These are phyloP conservation scores for Monilinia vaccinii-corymbosi DNA, from an alignment of 2,329 filamentous ascomycete species.

Conservation along the genomic window DNA sequence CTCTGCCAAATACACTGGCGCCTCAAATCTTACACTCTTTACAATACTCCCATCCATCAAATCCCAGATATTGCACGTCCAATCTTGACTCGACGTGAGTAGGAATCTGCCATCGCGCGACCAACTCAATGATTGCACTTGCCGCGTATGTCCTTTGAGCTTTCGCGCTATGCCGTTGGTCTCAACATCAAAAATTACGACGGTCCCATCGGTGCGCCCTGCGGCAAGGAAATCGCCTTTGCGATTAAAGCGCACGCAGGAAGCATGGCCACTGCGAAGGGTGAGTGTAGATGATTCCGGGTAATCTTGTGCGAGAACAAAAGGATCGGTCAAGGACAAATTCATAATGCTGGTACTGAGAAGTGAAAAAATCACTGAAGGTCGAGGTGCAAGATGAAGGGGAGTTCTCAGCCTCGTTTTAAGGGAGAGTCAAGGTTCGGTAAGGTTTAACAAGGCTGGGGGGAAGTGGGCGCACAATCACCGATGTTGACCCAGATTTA, in stretches of 20 bases:
- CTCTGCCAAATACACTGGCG: constrained; percentile 92
- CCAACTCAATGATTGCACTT: constrained; percentile 94
- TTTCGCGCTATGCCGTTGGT: constrained; percentile 96
- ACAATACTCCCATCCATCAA: constrained; percentile 59
- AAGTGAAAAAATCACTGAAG: background rate
- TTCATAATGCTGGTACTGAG: constrained; percentile 45
- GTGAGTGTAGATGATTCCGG: constrained; percentile 83
- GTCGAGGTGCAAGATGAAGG: background rate
- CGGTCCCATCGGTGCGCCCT: constrained; percentile 85
- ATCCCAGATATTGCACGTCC: constrained; percentile 96
- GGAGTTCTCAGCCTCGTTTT: background rate
- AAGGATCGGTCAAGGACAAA: constrained; percentile 62
- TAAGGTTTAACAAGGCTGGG: background rate
- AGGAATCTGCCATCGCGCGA: constrained; percentile 85
- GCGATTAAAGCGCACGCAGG: constrained; percentile 77
- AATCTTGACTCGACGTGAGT: constrained; percentile 87
- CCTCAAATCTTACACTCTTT: constrained; percentile 83
- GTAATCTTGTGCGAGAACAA: constrained; percentile 69
- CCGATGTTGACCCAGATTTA: background rate
- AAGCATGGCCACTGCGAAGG: constrained; percentile 63
- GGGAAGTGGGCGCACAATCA: background rate
- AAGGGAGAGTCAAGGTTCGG: no score
- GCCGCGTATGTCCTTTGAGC: constrained; percentile 82
- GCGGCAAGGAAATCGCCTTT: constrained; percentile 92
- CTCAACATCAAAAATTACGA: constrained; percentile 94